Base-by-base conservation (phyloP, 1,284 basidiomycete genomes). In the Cryptococcus sp. region DNA sequence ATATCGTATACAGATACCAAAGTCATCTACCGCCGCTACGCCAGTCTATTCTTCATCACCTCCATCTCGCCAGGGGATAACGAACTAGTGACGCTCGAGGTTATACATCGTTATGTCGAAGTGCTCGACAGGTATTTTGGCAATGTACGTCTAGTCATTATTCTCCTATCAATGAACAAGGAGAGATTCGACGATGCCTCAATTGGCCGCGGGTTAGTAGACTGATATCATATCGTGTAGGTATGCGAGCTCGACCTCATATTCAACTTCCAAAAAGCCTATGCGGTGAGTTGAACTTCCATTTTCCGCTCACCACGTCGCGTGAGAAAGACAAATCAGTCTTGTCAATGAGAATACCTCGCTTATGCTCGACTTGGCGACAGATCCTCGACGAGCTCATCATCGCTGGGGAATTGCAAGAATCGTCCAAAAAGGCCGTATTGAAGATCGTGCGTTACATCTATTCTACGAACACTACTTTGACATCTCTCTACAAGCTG, bases 41-140 rank as follows among this genome's bases (percentile, higher is more conserved):
- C 96, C 3, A 96, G 93, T 17, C 81, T 99, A 44, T 99, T 99
- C 85, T 99, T 99, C 81, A 91, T 99, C 45, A 89, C 87, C 65
- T 94, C 95, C 44, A 91, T 99, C 69, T 85, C 87, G 50, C 86
- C 87, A 41, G 83, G 83, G 46, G 96, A 99, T 81, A 99, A 99
- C 76, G 85, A 87, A 69, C 84, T 99, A 63, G 85, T 95, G 63
- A 94, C 94, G 1, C 83, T 99, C 56, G 95, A 99, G 80, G 89
- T 99, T 66, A 93, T 99, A 55, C 96, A 99, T 78, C 87, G 96
- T 73, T 99, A 96, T 71, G 96, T 99, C 60, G 96, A 99, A 75
- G 91, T 99, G n/a, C 80, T 99, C 57, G 96, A 99, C 78, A 84
- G 95, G 50, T 99, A 99, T 80, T 99, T 99, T 82, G 96, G 96